Evolutionary conservation across 1,139 yeast genomes (phyloP).

Genomic region (Geotrichum aggregatum): DNA sequence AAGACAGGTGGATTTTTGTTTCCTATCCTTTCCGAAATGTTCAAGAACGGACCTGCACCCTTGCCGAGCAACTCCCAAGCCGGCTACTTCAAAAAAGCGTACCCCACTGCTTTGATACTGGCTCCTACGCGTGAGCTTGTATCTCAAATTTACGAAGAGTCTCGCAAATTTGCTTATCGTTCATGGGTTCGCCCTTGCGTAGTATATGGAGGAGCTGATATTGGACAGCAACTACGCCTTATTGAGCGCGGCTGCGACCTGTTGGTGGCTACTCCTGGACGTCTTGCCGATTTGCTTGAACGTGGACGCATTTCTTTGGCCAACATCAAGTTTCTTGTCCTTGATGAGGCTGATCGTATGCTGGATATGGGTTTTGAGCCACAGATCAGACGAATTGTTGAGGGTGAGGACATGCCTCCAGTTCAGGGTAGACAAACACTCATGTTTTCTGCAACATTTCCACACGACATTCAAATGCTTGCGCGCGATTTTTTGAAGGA

Average conservation of each 20-base stretch:
- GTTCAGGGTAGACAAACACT: conserved; percentile 89
- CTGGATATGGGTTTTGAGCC: conserved; percentile 99
- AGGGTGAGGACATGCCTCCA: conserved; percentile 95
- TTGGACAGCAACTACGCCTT: conserved; percentile 79
- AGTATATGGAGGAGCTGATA: conserved; percentile 97
- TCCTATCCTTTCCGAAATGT: conserved; percentile 94
- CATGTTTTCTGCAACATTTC: conserved; percentile 99
- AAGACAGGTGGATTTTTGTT: conserved; percentile 98
- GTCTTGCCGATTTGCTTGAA: conserved; percentile 91
- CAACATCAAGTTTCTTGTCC: conserved; percentile 86
- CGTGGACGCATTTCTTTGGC: conserved; percentile 88
- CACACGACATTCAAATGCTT: conserved; percentile 91
- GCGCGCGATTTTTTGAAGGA: conserved; percentile 96
- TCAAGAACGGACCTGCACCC: conserved; percentile 80
- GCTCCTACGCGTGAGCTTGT: conserved; percentile 99
- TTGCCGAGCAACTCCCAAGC: conserved; percentile 40
- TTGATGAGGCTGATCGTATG: conserved; percentile 99
- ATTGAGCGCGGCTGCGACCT: conserved; percentile 93
- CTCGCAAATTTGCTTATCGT: conserved; percentile 92
- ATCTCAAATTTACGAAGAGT: conserved; percentile 92
- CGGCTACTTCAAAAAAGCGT: conserved; percentile 53
- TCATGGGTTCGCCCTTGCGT: conserved; percentile 98
- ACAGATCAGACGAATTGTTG: conserved; percentile 96
- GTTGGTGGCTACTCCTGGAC: conserved; percentile 97
- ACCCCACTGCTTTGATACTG: conserved; percentile 89